Evolutionary conservation across 805 yeast genomes (phyloP), one percentile per base, ranked within the genome.

Genomic region (Candida sonorensis): DNA sequence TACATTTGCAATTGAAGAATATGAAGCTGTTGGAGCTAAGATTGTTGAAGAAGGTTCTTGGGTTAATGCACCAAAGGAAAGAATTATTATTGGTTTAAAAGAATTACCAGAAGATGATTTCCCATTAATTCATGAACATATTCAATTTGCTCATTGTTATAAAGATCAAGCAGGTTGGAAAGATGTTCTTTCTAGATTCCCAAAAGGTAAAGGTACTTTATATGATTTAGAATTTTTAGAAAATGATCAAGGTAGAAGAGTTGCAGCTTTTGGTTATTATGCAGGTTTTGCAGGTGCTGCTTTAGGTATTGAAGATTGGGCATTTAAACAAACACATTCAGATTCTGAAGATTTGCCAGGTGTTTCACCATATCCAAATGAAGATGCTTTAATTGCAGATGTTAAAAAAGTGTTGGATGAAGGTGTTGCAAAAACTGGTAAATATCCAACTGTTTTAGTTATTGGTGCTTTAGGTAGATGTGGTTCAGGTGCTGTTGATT

Each of bases 221-320:
- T 92, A 92, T 57, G 99, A 92, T 58, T 68, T 92, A 45, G 99
- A 92, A 65, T 92, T 92, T 55, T 68, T 92, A 57, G 94, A 84
- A 59, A 86, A 92, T 57, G 96, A 82, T 48, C 78, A 75, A 53
- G 97, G 97, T 22, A 83, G 98, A 69, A 83, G 99, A 64, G 99
- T 92, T 18, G 99, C 99, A 27, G 98, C 98, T 7, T 92, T 92
- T 57, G 99, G 99, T n/a, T 92, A 75, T 69, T 90, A 90, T 59
- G 98, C 99, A 27, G 99, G 99, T n/a, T 92, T 92, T 58, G 98
- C 97, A 6, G 99, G 99, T 52, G 98, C 99, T 22, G 99, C 98
- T 21, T 64, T 92, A 35, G 98, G 98, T 51, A 69, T 90, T 31
- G 75, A 75, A 58, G 95, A 87, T 61, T 92, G 97, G 96, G 82